Evolutionary conservation across 495 filamentous ascomycete species (phyloP), one percentile per base, ranked within the genome.

Genomic region (Neurospora sp.): DNA sequence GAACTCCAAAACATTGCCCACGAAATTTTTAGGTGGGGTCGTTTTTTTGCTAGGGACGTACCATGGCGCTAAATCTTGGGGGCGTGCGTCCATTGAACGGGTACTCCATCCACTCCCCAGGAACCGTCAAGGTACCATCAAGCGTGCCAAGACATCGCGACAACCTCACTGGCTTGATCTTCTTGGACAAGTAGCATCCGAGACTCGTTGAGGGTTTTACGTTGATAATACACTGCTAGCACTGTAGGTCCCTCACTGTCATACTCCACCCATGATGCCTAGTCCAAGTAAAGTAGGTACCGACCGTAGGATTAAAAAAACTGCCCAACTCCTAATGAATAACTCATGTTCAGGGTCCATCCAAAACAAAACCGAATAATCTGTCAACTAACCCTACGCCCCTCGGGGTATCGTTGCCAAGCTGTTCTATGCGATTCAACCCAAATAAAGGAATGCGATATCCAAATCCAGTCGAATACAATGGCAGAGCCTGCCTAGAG

Each of bases 21-120:
- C 75, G 77, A 83, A 78, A 68, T 79, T 82, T 83, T 84, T 79
- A 77, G 78, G 80, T 74, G 74, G 75, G 77, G 27, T 35, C 14
- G 4, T 8, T 61, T 31, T 31, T 31, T 61, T 10, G 53, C 53
- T 31, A 16, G 53, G 53, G 53, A 16, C 53, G 48, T 61, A 61
- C 53, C 53, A 61, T 61, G 22, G 53, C 53, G 53, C 53, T 61
- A 61, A 61, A 7, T 14, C 53, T 61, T 61, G 22, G 22, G 53
- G 53, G 53, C 22, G 53, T 61, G 53, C 53, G 12, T 61, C 53
- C 53, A 61, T 61, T 61, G 22, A 61, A 12, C 22, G 53, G 48
- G 22, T 59, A 59, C 53, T 31, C 22, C 10, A 61, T 61, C 22
- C 53, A 61, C 53, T 61, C 53, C 53, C 53, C 22, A 65, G 53